Conservation (phyloP, 1,284 basidiomycete species). For the Tremellales sp. region DNA sequence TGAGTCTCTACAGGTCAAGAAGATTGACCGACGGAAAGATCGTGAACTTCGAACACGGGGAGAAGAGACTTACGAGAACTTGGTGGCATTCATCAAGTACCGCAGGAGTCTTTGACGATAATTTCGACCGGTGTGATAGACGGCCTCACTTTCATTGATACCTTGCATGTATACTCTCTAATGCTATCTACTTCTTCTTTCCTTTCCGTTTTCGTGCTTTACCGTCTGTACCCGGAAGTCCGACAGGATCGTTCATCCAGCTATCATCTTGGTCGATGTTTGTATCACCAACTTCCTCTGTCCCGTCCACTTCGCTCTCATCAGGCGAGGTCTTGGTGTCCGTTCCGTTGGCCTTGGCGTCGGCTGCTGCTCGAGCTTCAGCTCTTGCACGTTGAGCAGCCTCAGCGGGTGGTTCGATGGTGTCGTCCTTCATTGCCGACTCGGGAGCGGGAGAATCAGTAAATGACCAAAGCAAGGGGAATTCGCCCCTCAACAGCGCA, state of each 20-base stretch:
- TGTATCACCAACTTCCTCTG: constrained; percentile 1
- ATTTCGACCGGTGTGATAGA: not conserved
- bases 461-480: constrained; percentile 38
- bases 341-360: constrained; percentile 9
- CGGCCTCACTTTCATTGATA: not conserved
- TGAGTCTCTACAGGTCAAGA: constrained; percentile 37
- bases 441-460: constrained; percentile 26
- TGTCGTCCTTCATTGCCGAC: constrained; percentile 19
- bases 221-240: constrained; percentile 28
- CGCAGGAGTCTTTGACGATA: constrained; percentile 44
- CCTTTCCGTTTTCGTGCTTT: constrained; percentile 55
- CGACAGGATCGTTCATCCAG: constrained; percentile 39
- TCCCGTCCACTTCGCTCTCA: constrained; percentile 5
- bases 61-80: constrained; percentile 64
- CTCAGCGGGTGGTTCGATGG: constrained; percentile 40
- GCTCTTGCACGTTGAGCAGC: constrained; percentile 30
- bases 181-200: constrained; percentile 56
- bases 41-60: constrained; percentile 47
- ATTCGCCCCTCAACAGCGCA: constrained; percentile 44
- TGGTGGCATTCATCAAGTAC: constrained; percentile 85
- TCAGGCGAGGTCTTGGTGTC: constrained; percentile 4
- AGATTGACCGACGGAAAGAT: constrained; percentile 54
- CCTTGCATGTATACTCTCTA: not conserved
- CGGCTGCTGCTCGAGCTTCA: constrained; percentile 9
- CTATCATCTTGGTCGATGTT: constrained; percentile 30